Conservation (phyloP, 352 stramenopile genomes). For the Globisporangium mamillatum region DNA sequence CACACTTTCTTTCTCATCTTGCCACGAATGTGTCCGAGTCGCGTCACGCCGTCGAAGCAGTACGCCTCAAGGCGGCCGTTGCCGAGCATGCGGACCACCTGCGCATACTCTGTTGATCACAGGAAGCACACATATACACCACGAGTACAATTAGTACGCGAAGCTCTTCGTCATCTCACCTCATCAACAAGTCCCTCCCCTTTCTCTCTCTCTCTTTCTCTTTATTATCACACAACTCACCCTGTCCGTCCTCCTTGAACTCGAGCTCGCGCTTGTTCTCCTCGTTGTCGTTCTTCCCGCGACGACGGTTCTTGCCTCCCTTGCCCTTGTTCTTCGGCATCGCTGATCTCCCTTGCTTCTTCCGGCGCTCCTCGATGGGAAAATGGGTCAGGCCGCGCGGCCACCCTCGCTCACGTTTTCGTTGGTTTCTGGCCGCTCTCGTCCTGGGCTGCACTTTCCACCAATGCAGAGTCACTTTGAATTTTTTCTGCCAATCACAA, state of each 20-base stretch:
- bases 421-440: conserved; percentile 16
- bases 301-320: conserved; percentile 96
- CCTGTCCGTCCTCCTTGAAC: conserved; percentile 99
- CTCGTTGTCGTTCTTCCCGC: conserved; percentile 98
- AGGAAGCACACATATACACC: conserved; percentile 6
- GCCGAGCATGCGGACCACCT: conserved; percentile 98
- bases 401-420: conserved; percentile 1
- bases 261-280: conserved; percentile 99
- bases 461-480: background rate
- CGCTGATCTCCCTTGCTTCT: conserved; percentile 16
- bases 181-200: background rate
- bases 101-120: conserved; percentile 90
- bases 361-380: conserved; percentile 10
- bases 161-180: background rate
- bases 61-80: conserved; percentile 98
- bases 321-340: conserved; percentile 95
- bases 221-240: conserved; percentile 35
- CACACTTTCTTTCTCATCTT: conserved; percentile 99
- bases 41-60: conserved; percentile 98
- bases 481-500: background rate
- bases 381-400: conserved; percentile 26
- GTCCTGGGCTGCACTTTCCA: background rate
- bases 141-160: background rate
- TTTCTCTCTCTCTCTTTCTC: background rate
- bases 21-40: conserved; percentile 97